phyloP scores from a whole-genome alignment of 1,284 basidiomycete genomes.

The Inonotus obliquus region DNA sequence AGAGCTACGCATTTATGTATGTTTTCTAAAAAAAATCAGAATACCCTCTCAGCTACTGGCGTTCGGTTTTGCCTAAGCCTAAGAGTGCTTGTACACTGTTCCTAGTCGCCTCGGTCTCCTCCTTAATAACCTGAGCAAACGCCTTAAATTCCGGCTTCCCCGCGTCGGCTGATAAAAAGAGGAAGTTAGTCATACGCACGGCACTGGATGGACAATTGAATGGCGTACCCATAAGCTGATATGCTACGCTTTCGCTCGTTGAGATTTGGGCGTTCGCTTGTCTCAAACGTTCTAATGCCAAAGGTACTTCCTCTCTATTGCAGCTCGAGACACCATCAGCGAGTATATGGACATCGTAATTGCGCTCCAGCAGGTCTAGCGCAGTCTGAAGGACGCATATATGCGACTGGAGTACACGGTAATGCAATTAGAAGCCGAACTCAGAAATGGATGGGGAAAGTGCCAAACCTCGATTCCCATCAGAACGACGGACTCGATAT shows the following conservation, averaged over 20 bases:
- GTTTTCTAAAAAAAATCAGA: neutral
- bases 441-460: neutral
- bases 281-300: conserved; percentile 62
- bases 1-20: neutral
- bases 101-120: conserved; percentile 62
- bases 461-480: conserved; percentile 78
- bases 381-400: conserved; percentile 86
- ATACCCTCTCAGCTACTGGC: neutral
- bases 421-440: conserved; percentile 6
- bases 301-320: conserved; percentile 65
- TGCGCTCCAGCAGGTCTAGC: conserved; percentile 54
- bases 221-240: conserved; percentile 63
- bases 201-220: conserved; percentile 1
- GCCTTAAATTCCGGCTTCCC: conserved; percentile 65
- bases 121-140: conserved; percentile 72
- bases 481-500: conserved; percentile 62
- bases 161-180: conserved; percentile 50
- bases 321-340: conserved; percentile 84
- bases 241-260: conserved; percentile 79
- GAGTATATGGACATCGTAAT: conserved; percentile 63
- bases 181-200: conserved; percentile 13
- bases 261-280: conserved; percentile 74
- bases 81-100: conserved; percentile 30
- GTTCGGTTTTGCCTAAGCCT: too few species aligned
- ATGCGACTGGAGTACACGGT: conserved; percentile 60